These are phyloP conservation scores for Kluyveromyces siamensis DNA, from an alignment of 805 yeast species.

Conservation along the genomic window DNA sequence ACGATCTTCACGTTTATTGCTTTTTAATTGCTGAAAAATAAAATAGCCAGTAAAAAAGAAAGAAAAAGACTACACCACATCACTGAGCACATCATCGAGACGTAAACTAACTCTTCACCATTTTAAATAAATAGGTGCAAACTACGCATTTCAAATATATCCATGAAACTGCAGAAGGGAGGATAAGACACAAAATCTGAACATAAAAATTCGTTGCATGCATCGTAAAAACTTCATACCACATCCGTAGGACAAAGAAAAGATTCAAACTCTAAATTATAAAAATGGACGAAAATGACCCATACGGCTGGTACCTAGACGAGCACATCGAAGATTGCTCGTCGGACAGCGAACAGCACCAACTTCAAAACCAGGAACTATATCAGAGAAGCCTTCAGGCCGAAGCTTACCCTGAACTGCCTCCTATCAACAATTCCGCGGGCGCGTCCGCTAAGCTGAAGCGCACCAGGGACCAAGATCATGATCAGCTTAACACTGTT, in stretches of 20 bases:
- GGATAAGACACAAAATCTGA: no score
- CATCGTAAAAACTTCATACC: neutral
- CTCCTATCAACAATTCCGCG: neutral
- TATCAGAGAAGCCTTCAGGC: slow-evolving; percentile 5
- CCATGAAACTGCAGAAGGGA: no score
- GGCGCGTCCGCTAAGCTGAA: neutral
- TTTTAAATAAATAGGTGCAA: no score
- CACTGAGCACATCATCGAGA: no score
- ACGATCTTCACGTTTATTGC: no score
- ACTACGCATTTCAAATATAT: no score
- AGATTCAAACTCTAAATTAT: neutral
- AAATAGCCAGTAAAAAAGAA: no score
- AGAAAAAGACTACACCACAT: no score
- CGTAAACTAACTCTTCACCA: no score
- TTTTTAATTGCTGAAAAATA: no score
- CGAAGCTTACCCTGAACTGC: slow-evolving; percentile 4
- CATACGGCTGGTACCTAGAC: slow-evolving; percentile 7
- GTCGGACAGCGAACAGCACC: neutral
- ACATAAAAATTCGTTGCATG: no score
- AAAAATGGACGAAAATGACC: slow-evolving; percentile 5
- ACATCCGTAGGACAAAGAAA: neutral
- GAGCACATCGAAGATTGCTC: neutral
- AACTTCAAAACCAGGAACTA: neutral
- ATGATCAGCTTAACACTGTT: neutral
- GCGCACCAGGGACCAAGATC: neutral